Conservation (phyloP, 2,329 filamentous ascomycete species). For the Diaporthe citrichinensis region DNA sequence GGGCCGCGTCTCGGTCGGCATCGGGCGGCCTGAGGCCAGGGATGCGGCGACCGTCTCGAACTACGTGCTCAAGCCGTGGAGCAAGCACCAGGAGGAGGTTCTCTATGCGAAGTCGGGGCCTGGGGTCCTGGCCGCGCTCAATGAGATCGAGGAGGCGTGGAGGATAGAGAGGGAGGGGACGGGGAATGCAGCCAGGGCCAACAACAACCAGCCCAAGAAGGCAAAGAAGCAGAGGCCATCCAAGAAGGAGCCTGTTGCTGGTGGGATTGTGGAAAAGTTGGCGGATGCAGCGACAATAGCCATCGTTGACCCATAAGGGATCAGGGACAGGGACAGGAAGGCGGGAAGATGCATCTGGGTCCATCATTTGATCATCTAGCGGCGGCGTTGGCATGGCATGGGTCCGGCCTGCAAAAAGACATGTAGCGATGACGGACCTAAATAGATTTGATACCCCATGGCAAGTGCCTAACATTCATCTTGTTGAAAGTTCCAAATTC, state of each 20-base stretch:
- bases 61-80: constrained; percentile 83
- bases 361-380: constrained; percentile 14
- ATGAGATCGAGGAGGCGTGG: constrained; percentile 60
- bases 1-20: constrained; percentile 83
- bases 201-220: constrained; percentile 14
- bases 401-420: background rate
- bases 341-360: background rate
- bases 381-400: constrained; percentile 11
- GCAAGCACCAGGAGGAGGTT: constrained; percentile 61
- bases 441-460: constrained; percentile 31
- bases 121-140: constrained; percentile 65
- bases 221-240: constrained; percentile 19
- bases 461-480: background rate
- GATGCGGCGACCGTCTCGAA: constrained; percentile 77
- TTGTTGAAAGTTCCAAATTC: background rate
- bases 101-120: constrained; percentile 67
- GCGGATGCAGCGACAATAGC: constrained; percentile 25
- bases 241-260: background rate
- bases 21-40: constrained; percentile 83
- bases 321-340: background rate
- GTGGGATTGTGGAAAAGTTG: background rate
- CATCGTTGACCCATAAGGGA: constrained; percentile 1
- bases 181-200: background rate
- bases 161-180: constrained; percentile 33
- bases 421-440: background rate